Evolutionary conservation across 106 monocot genomes (phyloP), one percentile per base, ranked within the genome.

Genomic region (Acorus gramineus): DNA sequence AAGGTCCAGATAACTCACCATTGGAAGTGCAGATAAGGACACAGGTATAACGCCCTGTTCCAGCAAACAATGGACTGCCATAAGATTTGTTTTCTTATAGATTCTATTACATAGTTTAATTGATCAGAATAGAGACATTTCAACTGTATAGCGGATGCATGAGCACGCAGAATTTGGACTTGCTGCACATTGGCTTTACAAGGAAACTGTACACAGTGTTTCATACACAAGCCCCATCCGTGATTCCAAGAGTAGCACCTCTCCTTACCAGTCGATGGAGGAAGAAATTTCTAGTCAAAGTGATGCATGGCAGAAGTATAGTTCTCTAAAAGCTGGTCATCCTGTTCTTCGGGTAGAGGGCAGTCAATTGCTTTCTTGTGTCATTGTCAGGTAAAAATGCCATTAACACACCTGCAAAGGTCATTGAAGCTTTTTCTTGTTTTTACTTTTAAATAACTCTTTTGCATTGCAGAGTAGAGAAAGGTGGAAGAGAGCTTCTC

Each of bases 131-230:
- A 28, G 28, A 28, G 28, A 1, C 28, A 28, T 28, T 28, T 28
- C 28, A 28, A 28, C 28, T 52, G 11, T 4, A 50, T 52, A 93
- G 89, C 61, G 86, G 56, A 95, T 95, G 94, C 94, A 95, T 78
- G 82, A 84, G 14, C 73, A 82, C 80, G 90, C 94, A 4, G 90
- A 95, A 69, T 80, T 73, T 72, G 94, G 94, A 47, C 82, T 82
- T 45, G 94, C 94, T 54, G 94, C 94, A 14, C 94, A 95, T 77
- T 95, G 94, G 94, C 63, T 95, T 46, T 95, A 95, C 52, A 90
- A 95, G 76, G 75, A 75, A 61, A 49, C 75, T 66, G 94, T 86
- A 69, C 86, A 72, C 54, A 74, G 76, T 46, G 74, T 80, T 5
- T 78, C 71, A 46, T 28, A 65, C 55, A 4, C 53, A 52, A 73